Base-by-base conservation (phyloP, 2,329 filamentous ascomycete genomes). In the Byssoonygena ceratinophila region DNA sequence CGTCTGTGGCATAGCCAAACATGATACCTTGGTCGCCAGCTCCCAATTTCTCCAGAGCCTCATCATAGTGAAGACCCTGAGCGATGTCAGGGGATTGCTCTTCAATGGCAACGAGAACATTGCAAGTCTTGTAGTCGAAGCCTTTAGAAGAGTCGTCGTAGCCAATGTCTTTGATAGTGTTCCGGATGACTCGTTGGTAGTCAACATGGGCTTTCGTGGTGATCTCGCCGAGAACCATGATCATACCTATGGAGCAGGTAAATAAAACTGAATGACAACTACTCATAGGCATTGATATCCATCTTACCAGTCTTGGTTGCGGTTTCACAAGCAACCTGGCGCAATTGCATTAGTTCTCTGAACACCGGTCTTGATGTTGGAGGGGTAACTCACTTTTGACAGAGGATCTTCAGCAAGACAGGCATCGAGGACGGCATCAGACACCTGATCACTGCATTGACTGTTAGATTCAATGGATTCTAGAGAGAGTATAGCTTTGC, bases 11-110 rank as follows among this genome's bases (percentile, higher is more conserved):
- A 81, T 98, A 98, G 66, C 92, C 92, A 75, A 98, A 98, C 92
- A 98, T 98, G 80, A 98, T 96, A 80, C 92, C 92, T 80, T 98
- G 92, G 76, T 98, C 92, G 85, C 92, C 92, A 59, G 92, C 92
- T 74, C 92, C 92, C 60, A 98, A 84, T 76, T 94, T 84, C 83
- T 98, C 92, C 46, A 98, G 85, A 62, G 88, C 89, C 79, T 96
- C 81, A 61, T 98, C 92, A 74, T 94, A 94, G 80, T 97, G 88
- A 54, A 98, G 87, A 80, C 92, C 92, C 78, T 97, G 92, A 64
- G 92, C 92, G 68, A 98, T 98, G 74, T 98, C 92, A 67, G 91
- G 87, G 56, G 91, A 97, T 77, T 98, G 92, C 78, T 98, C 83
- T 84, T 98, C 92, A 73, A 98, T 96, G 75, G 91, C 92, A 66